Evolutionary conservation across 306 rosid species (phyloP), one percentile per base, ranked within the genome.

Genomic region (Prunus dulcis): DNA sequence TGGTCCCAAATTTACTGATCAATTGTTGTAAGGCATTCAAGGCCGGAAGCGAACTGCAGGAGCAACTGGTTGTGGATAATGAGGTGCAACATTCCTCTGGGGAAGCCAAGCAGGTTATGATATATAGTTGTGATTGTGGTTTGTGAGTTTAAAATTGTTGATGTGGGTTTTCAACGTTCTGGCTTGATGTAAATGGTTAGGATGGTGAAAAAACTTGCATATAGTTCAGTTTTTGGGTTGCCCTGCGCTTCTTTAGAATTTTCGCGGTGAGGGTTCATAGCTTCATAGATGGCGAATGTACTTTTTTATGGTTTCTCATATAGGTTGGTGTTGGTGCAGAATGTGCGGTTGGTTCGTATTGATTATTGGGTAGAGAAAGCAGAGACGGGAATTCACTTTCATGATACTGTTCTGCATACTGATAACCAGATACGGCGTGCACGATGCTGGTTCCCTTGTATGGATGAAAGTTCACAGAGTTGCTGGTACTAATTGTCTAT

Each of bases 371-470:
- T 95, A 66, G 97, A 92, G 86, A 89, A 95, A 81, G 88, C 93
- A 9, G 93, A 90, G 85, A 76, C 97, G 0, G 96, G 96, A 76
- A 80, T 90, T 78, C 91, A 88, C 82, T 86, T 89, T 82, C 75
- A 79, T 61, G 84, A 85, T 67, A 78, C 80, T 62, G 83, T 92
- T 73, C 89, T 93, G 45, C 93, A 87, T 71, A 95, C 96, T 17
- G 90, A 92, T 86, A 90, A 88, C 87, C 99, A 95, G 88, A 88
- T 89, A 67, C 86, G 96, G 80, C 96, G 93, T 71, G 97, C 97
- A 30, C 84, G 97, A 68, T 95, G 97, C 80, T 95, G 97, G 97
- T 95, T 95, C 85, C 99, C 99, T 32, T 95, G 99, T 78, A 82
- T 90, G 53, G 97, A 95, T 78, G 97, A 91, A 88, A 83, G 79